Base-by-base conservation (phyloP, 495 filamentous ascomycete species). In the Podospora pseudopauciseta region DNA sequence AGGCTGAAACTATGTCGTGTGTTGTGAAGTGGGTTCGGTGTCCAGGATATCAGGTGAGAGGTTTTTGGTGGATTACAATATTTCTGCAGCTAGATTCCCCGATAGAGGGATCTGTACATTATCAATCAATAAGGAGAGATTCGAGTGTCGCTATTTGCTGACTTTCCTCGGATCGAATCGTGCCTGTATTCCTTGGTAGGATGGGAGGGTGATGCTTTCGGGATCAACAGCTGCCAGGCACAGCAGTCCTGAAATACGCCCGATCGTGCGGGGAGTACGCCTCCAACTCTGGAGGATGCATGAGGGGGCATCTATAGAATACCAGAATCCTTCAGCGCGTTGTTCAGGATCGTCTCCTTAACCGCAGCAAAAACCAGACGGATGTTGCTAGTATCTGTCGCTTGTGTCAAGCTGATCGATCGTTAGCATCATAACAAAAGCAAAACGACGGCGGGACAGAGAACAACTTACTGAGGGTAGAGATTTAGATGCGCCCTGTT, bases 271-370 rank as follows among this genome's bases (percentile, higher is more conserved):
- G 49, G 44, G 16, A 20, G 20, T 23, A 56, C n/a, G 49, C 60
- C n/a, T 39, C 15, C 39, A n/a, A 55, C 30, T 60, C 28, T 20
- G 60, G 56, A 30, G 62, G 53, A 16, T 11, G 56, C n/a, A 27
- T 19, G 64, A 28, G 7, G 49, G 49, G 28, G 58, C 23, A 26
- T 39, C 90, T 82, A 97, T 76, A 98, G 86, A 78, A 99, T 98
- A 70, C 95, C 95, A 4, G 95, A 97, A 78, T 99, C 95, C 82
- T 95, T 97, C 75, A 99, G 83, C 26, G 95, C 95, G 78, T 98
- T 99, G 80, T 98, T 96, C 59, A 99, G 85, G 70, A 99, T 98
- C 34, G 95, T 99, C 80, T 99, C 95, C 79, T 99, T 99, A 54
- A 99, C 95, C 3, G 95, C 95, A 39, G 95, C 95, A 78, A 99